Evolutionary conservation across 2,329 filamentous ascomycete species (phyloP), one percentile per base, ranked within the genome.

Genomic region (Verruconis gallopava): DNA sequence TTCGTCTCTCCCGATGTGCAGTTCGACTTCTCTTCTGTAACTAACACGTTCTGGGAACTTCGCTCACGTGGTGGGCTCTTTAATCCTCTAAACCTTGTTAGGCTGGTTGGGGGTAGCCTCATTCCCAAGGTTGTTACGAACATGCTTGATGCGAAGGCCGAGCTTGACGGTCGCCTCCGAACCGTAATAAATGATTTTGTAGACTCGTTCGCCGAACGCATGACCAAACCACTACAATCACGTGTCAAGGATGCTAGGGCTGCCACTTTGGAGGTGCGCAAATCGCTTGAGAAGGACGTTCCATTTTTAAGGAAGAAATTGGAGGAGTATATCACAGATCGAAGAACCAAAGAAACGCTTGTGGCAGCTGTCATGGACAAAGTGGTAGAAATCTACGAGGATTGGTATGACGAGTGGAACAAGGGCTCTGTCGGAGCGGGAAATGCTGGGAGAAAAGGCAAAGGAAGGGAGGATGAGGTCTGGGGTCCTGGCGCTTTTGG

Each of bases 111-210:
- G 20, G 64, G 68, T 25, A 67, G 69, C 6, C 67, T 81, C 2
- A 61, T 81, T 21, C 77, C 77, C 0, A 73, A 73, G 36, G 77
- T 81, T 2, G 73, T 81, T 0, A 75, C 80, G 53, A 80, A 80
- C 53, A 81, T 81, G 77, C 67, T 81, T 13, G 77, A 81, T 52
- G 77, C 77, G 15, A 81, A 81, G 59, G 75, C 73, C 9, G 77
- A 81, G 55, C 65, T 81, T 0, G 77, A 81, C 49, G 74, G 72
- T 1, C 64, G 72, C 5, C 63, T 81, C 5, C 61, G 77, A 32
- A 71, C 68, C 4, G 73, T 75, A 2, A 81, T 81, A 54, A 78
- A 75, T 44, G 74, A 79, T 45, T 78, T 81, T 48, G 78, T 76
- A n/a, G 67, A 65, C 37, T 62, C 64, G 20, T 77, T 73, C 48